Evolutionary conservation across 306 rosid genomes (phyloP), one percentile per base, ranked within the genome.

Genomic region (Betula pendula): DNA sequence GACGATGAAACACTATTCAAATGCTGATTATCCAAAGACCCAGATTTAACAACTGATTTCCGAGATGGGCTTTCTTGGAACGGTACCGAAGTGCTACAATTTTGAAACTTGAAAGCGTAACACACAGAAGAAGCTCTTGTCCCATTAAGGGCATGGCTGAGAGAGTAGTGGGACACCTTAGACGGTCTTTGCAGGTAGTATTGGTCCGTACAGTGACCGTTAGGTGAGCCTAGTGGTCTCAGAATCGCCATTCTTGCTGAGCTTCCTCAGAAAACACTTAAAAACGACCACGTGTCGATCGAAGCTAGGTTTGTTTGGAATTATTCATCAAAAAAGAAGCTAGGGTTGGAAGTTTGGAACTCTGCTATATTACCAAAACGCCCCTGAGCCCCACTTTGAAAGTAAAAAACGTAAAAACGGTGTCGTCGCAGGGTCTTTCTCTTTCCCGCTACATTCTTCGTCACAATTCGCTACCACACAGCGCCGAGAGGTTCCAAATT

Each of bases 41-140:
- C 58, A 53, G 72, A 2, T 35, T 45, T 10, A 4, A 14, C 35
- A 15, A 27, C 49, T 40, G 79, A 65, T 66, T 74, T 62, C 79
- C 43, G 56, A 63, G 66, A 71, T 67, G 68, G 58, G 42, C 51
- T 68, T 74, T 20, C 50, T 53, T 10, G 75, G 16, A 70, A 73
- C 50, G 44, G 75, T 73, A 68, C 19, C 33, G 6, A 17, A 29
- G 77, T 16, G 19, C 25, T 3, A 35, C 20, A 74, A 68, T 48
- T 62, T 14, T 44, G 72, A 44, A 77, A 73, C 56, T 80, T 84
- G 2, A 73, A 40, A 42, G 43, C 19, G 12, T 40, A 75, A 72
- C 59, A 80, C n/a, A 65, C 6, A 3, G 50, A 35, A 25, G 44
- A 27, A 38, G 43, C 66, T n/a, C 33, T 14, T 31, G 68, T 25